A percentile compares a stretch with the other conserved stretches of the same genome.
phyloP scores from a whole-genome alignment of 1,139 yeast species.

The Casaregolazyma lundiana region DNA sequence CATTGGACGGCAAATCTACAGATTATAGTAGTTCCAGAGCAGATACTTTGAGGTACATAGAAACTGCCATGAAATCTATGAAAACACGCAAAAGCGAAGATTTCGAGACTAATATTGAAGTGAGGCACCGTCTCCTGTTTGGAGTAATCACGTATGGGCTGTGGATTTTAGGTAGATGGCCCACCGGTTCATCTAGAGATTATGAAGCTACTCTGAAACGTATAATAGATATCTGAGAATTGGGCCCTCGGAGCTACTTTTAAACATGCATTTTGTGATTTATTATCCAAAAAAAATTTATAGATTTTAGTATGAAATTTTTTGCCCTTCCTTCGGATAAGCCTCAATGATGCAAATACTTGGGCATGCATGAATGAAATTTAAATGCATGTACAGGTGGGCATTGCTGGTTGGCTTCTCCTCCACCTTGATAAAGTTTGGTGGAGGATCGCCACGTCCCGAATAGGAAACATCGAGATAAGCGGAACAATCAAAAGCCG shows the following conservation, averaged over 20 bases:
- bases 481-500: not conserved
- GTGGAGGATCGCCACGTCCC: not conserved
- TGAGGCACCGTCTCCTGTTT: not conserved
- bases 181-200: not conserved
- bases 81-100: not conserved
- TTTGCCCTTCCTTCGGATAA: no score
- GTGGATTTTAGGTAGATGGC: not conserved
- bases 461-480: not conserved
- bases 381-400: no score
- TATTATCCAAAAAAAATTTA: no score
- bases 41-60: not conserved
- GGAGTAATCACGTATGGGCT: not conserved
- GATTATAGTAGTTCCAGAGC: not conserved
- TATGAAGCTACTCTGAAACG: not conserved
- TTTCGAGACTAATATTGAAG: not conserved
- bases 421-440: not conserved
- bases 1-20: not conserved
- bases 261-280: no score
- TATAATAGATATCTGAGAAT: not conserved
- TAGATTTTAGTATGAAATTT: no score
- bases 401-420: no score
- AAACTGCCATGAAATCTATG: not conserved
- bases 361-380: no score
- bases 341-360: no score
- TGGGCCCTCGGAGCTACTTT: no score